Evolutionary conservation across 768 basidiomycete genomes (phyloP).

Genomic region (Xerocomus brunneocitrinus): DNA sequence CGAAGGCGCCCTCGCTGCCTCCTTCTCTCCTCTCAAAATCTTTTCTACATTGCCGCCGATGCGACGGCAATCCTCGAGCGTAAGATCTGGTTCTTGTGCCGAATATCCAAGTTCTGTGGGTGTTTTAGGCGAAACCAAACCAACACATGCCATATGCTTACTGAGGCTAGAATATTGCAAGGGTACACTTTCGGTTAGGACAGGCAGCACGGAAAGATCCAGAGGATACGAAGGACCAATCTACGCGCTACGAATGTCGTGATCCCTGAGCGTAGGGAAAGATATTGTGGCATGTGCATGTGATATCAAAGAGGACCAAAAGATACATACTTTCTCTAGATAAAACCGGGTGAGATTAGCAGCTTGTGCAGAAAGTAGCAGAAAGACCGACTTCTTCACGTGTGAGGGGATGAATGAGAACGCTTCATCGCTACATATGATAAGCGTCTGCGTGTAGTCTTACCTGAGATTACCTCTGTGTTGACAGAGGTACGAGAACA

Average conservation of each 20-base stretch:
- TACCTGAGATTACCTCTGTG: constrained; percentile 69
- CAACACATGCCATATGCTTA: constrained; percentile 29
- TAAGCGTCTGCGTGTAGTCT: background rate
- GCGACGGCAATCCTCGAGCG: constrained; percentile 56
- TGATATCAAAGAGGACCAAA: background rate
- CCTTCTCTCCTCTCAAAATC: constrained; percentile 55
- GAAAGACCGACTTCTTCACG: constrained; percentile 52
- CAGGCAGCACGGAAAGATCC: constrained; percentile 53
- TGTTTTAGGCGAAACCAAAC: background rate
- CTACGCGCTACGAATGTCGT: constrained; percentile 68
- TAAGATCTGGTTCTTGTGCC: constrained; percentile 42
- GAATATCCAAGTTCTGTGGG: constrained; percentile 66
- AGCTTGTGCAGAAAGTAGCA: background rate
- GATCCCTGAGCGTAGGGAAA: constrained; percentile 46
- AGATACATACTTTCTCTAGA: too few species aligned
- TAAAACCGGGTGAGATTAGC: background rate
- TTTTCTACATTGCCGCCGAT: constrained; percentile 60
- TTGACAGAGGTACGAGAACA: constrained; percentile 73
- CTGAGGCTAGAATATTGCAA: constrained; percentile 65
- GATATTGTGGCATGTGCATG: background rate
- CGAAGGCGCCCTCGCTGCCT: constrained; percentile 60
- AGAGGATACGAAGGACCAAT: constrained; percentile 67
- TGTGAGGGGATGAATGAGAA: constrained; percentile 73
- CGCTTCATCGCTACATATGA: constrained; percentile 35
- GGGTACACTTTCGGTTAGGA: constrained; percentile 51